A percentile compares a stretch with the other conserved stretches of the same genome.
phyloP scores from a whole-genome alignment of 371 early-diverging fungal genomes.

The Lichtheimia ramosa region DNA sequence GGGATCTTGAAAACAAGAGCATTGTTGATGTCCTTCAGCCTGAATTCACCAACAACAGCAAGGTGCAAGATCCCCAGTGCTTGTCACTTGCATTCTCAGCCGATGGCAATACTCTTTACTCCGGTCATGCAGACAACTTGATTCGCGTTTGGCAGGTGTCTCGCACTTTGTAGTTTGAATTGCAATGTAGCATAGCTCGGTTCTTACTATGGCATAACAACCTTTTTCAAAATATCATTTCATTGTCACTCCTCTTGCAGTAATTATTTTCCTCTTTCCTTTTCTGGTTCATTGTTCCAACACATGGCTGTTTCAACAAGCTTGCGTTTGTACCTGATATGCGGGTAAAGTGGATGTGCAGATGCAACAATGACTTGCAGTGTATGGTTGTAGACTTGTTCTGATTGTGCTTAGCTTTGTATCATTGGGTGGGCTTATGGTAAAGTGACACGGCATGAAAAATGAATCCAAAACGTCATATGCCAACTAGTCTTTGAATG shows the following conservation, averaged over 20 bases:
- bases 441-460: slow-evolving; percentile 11
- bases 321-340: slow-evolving; percentile 6
- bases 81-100: slow-evolving; percentile 97
- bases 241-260: no score
- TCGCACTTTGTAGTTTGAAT: slow-evolving; percentile 49
- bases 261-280: neutral
- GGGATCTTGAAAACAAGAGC: slow-evolving; percentile 98
- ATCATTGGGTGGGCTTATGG: slow-evolving; percentile 48
- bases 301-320: slow-evolving; percentile 3
- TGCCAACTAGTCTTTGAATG: neutral
- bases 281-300: neutral
- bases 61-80: slow-evolving; percentile 76
- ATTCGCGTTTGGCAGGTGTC: slow-evolving; percentile 94
- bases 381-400: no score
- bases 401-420: slow-evolving; percentile 26
- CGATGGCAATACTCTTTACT: slow-evolving; percentile 96
- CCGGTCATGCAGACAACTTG: slow-evolving; percentile 96
- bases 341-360: slow-evolving; percentile 3
- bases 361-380: neutral
- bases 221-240: no score
- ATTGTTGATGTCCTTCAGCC: slow-evolving; percentile 94
- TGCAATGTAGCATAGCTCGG: no score
- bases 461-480: no score
- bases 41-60: slow-evolving; percentile 76
- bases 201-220: no score